Conservation (phyloP, 495 filamentous ascomycete genomes). For the Letharia lupina region DNA sequence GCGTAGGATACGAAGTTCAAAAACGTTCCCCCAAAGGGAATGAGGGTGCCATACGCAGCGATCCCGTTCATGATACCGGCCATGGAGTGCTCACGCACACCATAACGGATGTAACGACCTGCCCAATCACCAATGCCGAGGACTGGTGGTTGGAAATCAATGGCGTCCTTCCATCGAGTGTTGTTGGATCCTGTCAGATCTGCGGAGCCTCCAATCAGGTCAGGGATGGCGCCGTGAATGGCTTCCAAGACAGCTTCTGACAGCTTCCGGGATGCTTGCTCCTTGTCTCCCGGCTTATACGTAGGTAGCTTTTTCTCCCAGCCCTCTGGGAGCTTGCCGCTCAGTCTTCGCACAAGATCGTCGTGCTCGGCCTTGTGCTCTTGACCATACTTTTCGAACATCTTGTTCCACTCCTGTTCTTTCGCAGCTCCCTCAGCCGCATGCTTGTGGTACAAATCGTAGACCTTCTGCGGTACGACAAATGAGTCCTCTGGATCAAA, state of each 20-base stretch:
- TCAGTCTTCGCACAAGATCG: constrained; percentile 75
- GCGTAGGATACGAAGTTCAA: constrained; percentile 99
- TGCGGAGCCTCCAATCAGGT: constrained; percentile 90
- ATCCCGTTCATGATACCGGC: constrained; percentile 98
- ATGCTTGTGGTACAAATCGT: constrained; percentile 79
- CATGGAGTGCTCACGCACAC: constrained; percentile 97
- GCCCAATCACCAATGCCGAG: constrained; percentile 75
- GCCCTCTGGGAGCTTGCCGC: constrained; percentile 81
- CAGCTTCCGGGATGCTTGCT: constrained; percentile 86
- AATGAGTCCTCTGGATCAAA: constrained; percentile 94
- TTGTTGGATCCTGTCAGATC: constrained; percentile 98
- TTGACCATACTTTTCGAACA: constrained; percentile 76
- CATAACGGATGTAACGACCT: constrained; percentile 93
- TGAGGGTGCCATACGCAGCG: constrained; percentile 86
- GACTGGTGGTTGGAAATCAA: constrained; percentile 93
- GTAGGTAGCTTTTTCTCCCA: constrained; percentile 92
- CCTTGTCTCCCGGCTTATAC: constrained; percentile 81
- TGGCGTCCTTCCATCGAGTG: constrained; percentile 92
- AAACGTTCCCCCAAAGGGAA: constrained; percentile 94
- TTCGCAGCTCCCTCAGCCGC: constrained; percentile 75
- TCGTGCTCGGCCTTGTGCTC: constrained; percentile 66
- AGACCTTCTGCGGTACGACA: constrained; percentile 88
- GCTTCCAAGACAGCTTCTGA: constrained; percentile 89
- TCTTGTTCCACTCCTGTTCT: constrained; percentile 92
- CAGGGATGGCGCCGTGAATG: constrained; percentile 74